A percentile compares a stretch with the other conserved stretches of the same genome.
Evolutionary conservation across 2,329 filamentous ascomycete genomes (phyloP).

Genomic region (Chaetomium olivaceum): DNA sequence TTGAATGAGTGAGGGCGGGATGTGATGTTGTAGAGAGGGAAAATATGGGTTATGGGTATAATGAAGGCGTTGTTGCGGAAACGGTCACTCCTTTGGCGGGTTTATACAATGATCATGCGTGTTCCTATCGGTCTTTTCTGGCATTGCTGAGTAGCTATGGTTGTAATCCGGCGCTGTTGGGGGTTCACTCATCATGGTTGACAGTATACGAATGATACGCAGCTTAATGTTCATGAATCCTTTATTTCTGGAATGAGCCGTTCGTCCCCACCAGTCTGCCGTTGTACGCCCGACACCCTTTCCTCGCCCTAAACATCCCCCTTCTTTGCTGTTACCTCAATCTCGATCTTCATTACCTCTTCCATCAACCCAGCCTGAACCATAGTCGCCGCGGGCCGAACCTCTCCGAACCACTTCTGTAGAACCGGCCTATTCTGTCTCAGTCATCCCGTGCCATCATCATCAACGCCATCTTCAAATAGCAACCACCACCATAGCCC

Average conservation of each 20-base stretch:
- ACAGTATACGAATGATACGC: background rate
- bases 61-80: background rate
- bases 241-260: background rate
- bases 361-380: conserved; percentile 53
- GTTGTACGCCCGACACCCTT: background rate
- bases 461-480: background rate
- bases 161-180: conserved; percentile 9
- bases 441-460: background rate
- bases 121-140: background rate
- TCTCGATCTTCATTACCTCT: conserved; percentile 47
- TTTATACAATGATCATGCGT: background rate
- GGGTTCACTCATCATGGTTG: background rate
- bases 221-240: background rate
- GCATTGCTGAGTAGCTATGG: background rate
- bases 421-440: conserved; percentile 45
- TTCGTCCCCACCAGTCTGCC: too few species aligned
- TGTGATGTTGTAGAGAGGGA: background rate
- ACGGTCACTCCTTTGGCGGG: background rate
- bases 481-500: background rate
- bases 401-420: conserved; percentile 50
- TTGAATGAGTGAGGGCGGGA: background rate
- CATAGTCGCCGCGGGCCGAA: conserved; percentile 57
- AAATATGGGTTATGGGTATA: background rate
- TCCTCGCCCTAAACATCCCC: background rate
- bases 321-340: conserved; percentile 40